Base-by-base conservation (phyloP, 139 green algal genomes). In the Volvox africanus region DNA sequence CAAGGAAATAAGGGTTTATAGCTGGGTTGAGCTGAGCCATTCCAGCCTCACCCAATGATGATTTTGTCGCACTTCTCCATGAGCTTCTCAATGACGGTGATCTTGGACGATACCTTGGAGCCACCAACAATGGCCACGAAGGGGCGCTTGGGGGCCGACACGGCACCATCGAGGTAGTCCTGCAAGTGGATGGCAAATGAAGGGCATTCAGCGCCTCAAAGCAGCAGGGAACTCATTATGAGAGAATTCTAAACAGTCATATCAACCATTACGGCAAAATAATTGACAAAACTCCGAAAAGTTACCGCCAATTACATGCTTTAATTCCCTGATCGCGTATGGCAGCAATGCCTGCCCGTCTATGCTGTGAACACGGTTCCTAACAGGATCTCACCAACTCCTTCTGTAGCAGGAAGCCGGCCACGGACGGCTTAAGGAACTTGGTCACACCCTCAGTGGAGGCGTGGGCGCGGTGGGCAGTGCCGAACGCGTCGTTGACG, bases 401-500 rank as follows among this genome's bases (percentile, higher is more conserved):
- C 94, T 96, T 99, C 97, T 99, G 97, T 88, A 99, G 95, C 87
- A 99, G 93, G 96, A 98, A 99, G 81, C 97, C 97, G 21, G 96
- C 94, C 65, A 99, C 96, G 71, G 92, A 94, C 36, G 94, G 93
- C 85, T 88, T 94, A 83, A 99, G 93, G 95, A 94, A 98, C 95
- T 99, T 98, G 91, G 98, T 99, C 30, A 99, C 97, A 55, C 98
- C 98, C 94, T 99, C 98, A 36, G 98, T 99, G 86, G 98, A 99
- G 86, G 97, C 96, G 93, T 99, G 98, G 17, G 98, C 98, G 89
- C 98, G 97, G 96, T 99, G 98, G 33, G 98, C 98, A 84, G 98
- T 99, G 92, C 98, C 98, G 91, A 99, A 99, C 55, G 98, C 98
- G 86, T 99, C 98, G 95, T 99, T 99, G 33, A 99, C 98, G 92